Conservation (phyloP, 169 alveolate genomes). For the Plasmodium vivax region DNA sequence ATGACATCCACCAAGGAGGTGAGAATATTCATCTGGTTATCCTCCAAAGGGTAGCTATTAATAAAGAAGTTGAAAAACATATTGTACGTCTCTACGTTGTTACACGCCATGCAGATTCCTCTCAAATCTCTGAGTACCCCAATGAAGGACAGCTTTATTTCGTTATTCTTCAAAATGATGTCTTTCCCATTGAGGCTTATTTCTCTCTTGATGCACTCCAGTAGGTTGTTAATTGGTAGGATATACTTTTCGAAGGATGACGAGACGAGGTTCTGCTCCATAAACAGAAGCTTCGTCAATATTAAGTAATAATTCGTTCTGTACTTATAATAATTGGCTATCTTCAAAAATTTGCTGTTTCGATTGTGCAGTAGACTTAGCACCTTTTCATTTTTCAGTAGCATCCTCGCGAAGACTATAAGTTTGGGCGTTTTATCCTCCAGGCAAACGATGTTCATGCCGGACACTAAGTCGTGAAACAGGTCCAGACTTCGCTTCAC, state of each 20-base stretch:
- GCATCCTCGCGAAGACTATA: constrained; percentile 92
- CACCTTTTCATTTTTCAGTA: constrained; percentile 91
- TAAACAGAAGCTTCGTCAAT: constrained; percentile 90
- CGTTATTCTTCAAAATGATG: constrained; percentile 77
- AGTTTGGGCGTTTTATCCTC: constrained; percentile 92
- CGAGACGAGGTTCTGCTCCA: constrained; percentile 86
- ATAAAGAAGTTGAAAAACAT: constrained; percentile 92
- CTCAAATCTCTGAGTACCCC: constrained; percentile 93
- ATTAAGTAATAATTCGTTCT: constrained; percentile 93
- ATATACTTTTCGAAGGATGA: constrained; percentile 87
- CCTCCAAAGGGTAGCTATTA: constrained; percentile 88
- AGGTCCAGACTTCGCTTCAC: constrained; percentile 90
- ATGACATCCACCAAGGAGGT: constrained; percentile 90
- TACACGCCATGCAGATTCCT: constrained; percentile 89
- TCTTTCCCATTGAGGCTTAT: constrained; percentile 78
- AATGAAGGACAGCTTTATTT: constrained; percentile 86
- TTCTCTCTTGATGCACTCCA: constrained; percentile 81
- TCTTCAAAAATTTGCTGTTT: constrained; percentile 78
- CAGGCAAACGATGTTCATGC: constrained; percentile 93
- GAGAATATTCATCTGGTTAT: constrained; percentile 85
- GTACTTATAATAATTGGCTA: constrained; percentile 87
- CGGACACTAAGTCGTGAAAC: constrained; percentile 93
- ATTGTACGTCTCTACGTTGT: constrained; percentile 87
- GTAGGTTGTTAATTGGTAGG: constrained; percentile 84
- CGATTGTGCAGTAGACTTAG: constrained; percentile 81